Base-by-base conservation (phyloP, 305 asterid genomes). In the Withania somnifera region DNA sequence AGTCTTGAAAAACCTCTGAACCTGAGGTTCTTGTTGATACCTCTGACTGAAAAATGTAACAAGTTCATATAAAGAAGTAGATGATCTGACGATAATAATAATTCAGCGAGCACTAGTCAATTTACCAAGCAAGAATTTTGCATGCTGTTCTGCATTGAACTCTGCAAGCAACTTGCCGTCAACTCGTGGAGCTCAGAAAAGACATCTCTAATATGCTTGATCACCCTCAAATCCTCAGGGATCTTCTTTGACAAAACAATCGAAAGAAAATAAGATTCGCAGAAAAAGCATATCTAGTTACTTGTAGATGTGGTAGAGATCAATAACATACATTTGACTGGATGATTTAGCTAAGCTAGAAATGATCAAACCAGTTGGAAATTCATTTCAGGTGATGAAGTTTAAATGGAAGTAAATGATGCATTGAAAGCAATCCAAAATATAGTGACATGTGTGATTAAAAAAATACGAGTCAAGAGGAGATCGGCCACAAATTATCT, bases 171-270 rank as follows among this genome's bases (percentile, higher is more conserved):
- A 80, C 85, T 89, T 66, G 82, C 88, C 61, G 88, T 80, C 71
- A 88, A 84, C 83, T 85, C 93, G 81, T 85, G 93, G 86, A 88
- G 86, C 84, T 86, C 90, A 73, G 79, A 82, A 81, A 95, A 88
- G 67, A 85, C 85, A 84, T 85, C 89, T 87, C 92, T 87, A 84
- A 95, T 87, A 85, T 88, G 92, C 78, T 90, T 90, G 71, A 95
- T 88, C 87, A 90, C 84, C 87, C 88, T 89, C 86, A 89, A 81
- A 89, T 93, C 97, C 90, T 95, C 98, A 20, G 93, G 86, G 81
- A 94, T 89, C 99, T 95, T 90, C 87, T 84, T 71, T 69, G 68
- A 67, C 47, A 88, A 82, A 79, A 81, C 53, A 66, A 85, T n/a
- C 26, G 6, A 85, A 84, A 85, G 73, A 81, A 73, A 82, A 80